Evolutionary conservation across 2,329 filamentous ascomycete genomes (phyloP).

Genomic region (Aspergillus niger): DNA sequence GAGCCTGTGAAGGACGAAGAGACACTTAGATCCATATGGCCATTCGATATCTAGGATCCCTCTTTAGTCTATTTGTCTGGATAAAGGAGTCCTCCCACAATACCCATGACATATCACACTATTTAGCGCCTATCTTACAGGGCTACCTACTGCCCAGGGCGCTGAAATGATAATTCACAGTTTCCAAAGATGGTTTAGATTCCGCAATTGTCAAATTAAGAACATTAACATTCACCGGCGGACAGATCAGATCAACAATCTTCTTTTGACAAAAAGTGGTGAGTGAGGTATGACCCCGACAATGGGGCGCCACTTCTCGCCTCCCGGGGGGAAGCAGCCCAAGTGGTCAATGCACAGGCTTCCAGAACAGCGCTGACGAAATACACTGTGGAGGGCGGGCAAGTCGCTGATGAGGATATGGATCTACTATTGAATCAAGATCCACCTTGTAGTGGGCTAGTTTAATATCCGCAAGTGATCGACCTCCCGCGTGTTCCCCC

Average conservation of each 20-base stretch:
- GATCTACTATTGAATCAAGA: not conserved
- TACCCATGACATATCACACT: too few species aligned
- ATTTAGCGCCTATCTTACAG: too few species aligned
- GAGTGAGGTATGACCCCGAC: too few species aligned
- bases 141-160: too few species aligned
- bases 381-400: not conserved
- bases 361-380: not conserved
- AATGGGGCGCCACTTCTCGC: not conserved
- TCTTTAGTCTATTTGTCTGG: too few species aligned
- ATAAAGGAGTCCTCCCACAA: not conserved
- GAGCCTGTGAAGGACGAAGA: constrained; percentile 37
- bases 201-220: too few species aligned
- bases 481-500: not conserved
- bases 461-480: not conserved
- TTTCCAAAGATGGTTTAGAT: too few species aligned
- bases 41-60: constrained; percentile 28
- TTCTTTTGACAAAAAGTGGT: too few species aligned
- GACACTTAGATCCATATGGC: constrained; percentile 39
- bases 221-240: too few species aligned
- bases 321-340: not conserved
- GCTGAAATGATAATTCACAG: too few species aligned
- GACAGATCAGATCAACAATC: too few species aligned
- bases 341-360: not conserved
- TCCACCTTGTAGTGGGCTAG: not conserved
- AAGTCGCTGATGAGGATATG: not conserved